These are phyloP conservation scores for Rhododendron ferrugineum DNA, from an alignment of 148 eudicot genomes.

Conservation along the genomic window DNA sequence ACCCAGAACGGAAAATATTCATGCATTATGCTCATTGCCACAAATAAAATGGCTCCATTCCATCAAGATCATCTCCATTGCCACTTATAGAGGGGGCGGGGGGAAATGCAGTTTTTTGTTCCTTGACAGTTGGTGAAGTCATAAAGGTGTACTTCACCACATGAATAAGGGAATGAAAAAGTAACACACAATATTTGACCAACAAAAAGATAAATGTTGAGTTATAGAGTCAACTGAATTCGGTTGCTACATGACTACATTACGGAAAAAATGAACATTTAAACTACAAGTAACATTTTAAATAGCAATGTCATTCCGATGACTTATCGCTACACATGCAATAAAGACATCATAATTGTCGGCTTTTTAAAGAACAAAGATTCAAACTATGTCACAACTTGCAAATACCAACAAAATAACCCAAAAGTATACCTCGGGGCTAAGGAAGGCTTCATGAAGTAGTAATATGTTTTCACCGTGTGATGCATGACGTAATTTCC, in stretches of 20 bases:
- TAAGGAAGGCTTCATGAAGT: slow-evolving; percentile 82
- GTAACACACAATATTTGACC: neutral
- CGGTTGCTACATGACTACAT: neutral
- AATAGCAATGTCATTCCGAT: neutral
- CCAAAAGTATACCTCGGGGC: slow-evolving; percentile 62
- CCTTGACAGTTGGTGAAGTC: neutral
- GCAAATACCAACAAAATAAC: neutral
- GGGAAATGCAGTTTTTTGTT: neutral
- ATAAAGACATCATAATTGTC: neutral
- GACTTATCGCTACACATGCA: neutral
- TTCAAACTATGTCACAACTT: neutral
- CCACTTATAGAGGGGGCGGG: neutral
- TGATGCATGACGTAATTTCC: slow-evolving; percentile 86
- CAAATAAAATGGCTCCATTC: neutral
- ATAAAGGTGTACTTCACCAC: neutral
- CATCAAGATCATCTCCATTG: neutral
- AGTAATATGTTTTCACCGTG: slow-evolving; percentile 62
- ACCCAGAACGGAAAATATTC: neutral
- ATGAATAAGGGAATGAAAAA: neutral
- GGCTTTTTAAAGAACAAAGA: neutral
- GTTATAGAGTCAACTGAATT: neutral
- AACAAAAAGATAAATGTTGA: neutral
- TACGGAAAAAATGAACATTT: neutral
- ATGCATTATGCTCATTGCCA: neutral
- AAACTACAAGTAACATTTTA: neutral